Evolutionary conservation across 208 protist genomes (phyloP).

Genomic region (Acanthamoeba lenticulata): DNA sequence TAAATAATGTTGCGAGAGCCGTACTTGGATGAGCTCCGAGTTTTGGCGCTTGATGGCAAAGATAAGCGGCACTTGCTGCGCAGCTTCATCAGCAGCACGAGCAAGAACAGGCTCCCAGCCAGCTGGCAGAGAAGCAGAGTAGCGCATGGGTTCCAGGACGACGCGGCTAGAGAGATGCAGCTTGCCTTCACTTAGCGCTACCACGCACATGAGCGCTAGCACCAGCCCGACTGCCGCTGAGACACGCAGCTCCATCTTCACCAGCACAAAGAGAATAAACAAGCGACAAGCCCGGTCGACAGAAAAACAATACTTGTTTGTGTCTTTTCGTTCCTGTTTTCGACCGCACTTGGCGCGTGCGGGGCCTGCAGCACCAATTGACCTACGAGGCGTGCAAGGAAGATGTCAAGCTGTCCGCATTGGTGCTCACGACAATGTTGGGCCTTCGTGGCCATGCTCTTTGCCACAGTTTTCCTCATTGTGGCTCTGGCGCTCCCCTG

Average conservation of each 20-base stretch:
- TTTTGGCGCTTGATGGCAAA: not conserved
- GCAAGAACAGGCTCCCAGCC: not conserved
- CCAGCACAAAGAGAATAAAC: no score
- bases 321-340: no score
- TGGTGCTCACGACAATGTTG: constrained; percentile 15
- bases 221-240: no score
- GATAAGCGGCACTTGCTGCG: not conserved
- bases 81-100: not conserved
- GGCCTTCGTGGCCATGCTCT: not conserved
- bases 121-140: not conserved
- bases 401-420: not conserved
- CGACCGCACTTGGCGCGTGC: no score
- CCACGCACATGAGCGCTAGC: no score
- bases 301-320: no score
- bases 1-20: not conserved
- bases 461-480: not conserved
- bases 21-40: not conserved
- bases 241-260: no score
- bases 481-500: not conserved
- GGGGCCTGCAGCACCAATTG: not conserved
- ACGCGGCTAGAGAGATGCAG: no score
- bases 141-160: no score
- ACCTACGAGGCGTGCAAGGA: not conserved
- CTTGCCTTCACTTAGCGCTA: no score
- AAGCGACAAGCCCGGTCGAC: no score